Evolutionary conservation across 495 filamentous ascomycete genomes (phyloP).

Genomic region (Podospora tetraspora): DNA sequence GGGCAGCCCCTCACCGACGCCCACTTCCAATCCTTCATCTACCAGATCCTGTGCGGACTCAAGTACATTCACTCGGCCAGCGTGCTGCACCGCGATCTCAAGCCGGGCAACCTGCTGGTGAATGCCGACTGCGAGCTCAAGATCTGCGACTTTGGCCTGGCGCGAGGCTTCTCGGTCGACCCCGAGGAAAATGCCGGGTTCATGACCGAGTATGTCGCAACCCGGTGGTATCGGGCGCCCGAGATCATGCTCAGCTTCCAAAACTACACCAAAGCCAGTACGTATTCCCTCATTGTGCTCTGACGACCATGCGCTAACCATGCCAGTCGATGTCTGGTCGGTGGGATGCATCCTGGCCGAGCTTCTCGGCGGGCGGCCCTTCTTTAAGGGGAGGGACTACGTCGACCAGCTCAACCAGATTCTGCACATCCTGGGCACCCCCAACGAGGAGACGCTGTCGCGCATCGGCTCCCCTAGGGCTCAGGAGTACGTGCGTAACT

Average conservation of each 20-base stretch:
- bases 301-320: conserved; percentile 12
- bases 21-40: conserved; percentile 92
- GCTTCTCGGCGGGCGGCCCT: conserved; percentile 89
- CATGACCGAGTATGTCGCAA: conserved; percentile 99
- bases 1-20: conserved; percentile 95
- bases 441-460: conserved; percentile 87
- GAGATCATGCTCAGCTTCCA: conserved; percentile 99
- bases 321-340: conserved; percentile 92
- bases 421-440: conserved; percentile 93
- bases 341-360: conserved; percentile 97
- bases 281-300: conserved; percentile 34
- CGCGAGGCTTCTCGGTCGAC: conserved; percentile 92
- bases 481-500: conserved; percentile 96
- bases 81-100: conserved; percentile 91
- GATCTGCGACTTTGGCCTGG: conserved; percentile 97
- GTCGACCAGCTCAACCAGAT: conserved; percentile 99
- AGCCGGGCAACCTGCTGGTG: conserved; percentile 93
- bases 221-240: conserved; percentile 95
- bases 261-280: conserved; percentile 99
- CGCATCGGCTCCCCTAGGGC: conserved; percentile 94
- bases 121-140: conserved; percentile 99
- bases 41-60: conserved; percentile 89
- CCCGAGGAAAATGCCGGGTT: conserved; percentile 98
- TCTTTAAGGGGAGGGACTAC: conserved; percentile 99
- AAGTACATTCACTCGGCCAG: conserved; percentile 99